Evolutionary conservation across 139 green algal species (phyloP).

Genomic region (Raphidocelis subcapitata): DNA sequence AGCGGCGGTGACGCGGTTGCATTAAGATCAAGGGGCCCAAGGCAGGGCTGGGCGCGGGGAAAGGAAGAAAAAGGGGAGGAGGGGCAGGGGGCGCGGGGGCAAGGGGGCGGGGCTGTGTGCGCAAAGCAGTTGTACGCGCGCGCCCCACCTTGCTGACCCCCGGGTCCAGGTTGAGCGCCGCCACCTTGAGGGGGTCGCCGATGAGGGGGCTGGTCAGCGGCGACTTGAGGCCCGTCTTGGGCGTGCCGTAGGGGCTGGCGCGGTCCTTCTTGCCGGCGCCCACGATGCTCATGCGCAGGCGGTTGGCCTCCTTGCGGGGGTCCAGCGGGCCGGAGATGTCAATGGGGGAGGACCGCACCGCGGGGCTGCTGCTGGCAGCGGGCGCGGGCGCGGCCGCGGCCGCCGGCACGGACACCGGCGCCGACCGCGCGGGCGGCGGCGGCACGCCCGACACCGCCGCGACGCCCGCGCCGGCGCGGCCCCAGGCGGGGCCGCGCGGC

Average conservation of each 20-base stretch:
- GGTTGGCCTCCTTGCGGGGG: constrained; percentile 35
- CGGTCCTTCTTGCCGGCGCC: constrained; percentile 21
- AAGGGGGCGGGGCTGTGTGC: not conserved
- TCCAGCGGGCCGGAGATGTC: constrained; percentile 22
- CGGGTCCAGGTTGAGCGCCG: constrained; percentile 43
- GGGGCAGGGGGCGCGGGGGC: not conserved
- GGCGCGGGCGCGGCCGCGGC: not conserved
- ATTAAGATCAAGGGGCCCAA: too few species aligned
- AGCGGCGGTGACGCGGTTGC: too few species aligned
- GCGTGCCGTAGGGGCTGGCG: constrained; percentile 43
- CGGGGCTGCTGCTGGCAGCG: not conserved
- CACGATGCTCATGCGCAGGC: constrained; percentile 29
- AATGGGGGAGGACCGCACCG: constrained; percentile 9
- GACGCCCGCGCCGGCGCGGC: constrained; percentile 31
- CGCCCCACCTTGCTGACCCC: constrained; percentile 25
- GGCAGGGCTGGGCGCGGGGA: too few species aligned
- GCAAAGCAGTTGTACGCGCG: not conserved
- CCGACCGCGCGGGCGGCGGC: not conserved
- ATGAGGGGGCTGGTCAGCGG: constrained; percentile 23
- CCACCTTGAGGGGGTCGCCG: constrained; percentile 25
- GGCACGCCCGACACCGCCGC: constrained; percentile 25
- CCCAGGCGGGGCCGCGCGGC: constrained; percentile 32
- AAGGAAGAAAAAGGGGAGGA: too few species aligned
- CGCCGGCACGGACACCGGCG: not conserved
- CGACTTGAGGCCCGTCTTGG: constrained; percentile 30